Percentiles rank a stretch among this genome's conserved stretches.
Evolutionary conservation across 768 basidiomycete genomes (phyloP).

Genomic region (Collybia nuda): DNA sequence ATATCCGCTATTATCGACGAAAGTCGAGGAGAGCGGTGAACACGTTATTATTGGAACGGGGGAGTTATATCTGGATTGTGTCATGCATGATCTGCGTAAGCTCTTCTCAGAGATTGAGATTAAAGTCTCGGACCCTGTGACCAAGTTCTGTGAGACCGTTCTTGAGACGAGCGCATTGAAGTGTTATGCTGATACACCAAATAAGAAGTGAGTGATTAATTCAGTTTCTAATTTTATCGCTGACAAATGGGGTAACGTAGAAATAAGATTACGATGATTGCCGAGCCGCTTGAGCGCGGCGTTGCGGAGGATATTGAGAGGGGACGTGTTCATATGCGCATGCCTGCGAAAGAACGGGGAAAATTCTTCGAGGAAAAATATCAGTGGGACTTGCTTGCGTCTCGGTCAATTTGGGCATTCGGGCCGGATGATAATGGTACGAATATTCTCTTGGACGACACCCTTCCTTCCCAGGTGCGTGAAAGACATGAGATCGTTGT

Average conservation of each 20-base stretch:
- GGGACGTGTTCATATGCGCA: constrained; percentile 90
- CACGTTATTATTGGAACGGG: constrained; percentile 97
- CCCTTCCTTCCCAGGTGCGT: constrained; percentile 85
- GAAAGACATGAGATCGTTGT: neutral
- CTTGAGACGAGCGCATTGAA: constrained; percentile 97
- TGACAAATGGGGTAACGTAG: constrained; percentile 37
- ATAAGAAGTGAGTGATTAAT: constrained; percentile 80
- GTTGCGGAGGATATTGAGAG: constrained; percentile 96
- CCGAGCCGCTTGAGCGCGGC: constrained; percentile 94
- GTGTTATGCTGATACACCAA: constrained; percentile 98
- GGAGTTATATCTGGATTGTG: constrained; percentile 94
- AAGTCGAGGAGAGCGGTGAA: constrained; percentile 98
- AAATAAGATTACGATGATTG: constrained; percentile 99
- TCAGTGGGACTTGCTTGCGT: constrained; percentile 97
- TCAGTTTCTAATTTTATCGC: neutral
- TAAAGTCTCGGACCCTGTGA: constrained; percentile 99
- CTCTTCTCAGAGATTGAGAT: constrained; percentile 99
- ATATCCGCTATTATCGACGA: constrained; percentile 91
- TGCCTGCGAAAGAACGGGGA: constrained; percentile 93
- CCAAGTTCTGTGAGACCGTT: constrained; percentile 97
- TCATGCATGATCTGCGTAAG: constrained; percentile 91
- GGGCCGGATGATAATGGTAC: constrained; percentile 95
- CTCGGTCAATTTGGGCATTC: constrained; percentile 99
- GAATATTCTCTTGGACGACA: constrained; percentile 94
- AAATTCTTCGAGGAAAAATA: constrained; percentile 97